phyloP scores from a whole-genome alignment of 306 rosid genomes.

The Crotalaria pallida region DNA sequence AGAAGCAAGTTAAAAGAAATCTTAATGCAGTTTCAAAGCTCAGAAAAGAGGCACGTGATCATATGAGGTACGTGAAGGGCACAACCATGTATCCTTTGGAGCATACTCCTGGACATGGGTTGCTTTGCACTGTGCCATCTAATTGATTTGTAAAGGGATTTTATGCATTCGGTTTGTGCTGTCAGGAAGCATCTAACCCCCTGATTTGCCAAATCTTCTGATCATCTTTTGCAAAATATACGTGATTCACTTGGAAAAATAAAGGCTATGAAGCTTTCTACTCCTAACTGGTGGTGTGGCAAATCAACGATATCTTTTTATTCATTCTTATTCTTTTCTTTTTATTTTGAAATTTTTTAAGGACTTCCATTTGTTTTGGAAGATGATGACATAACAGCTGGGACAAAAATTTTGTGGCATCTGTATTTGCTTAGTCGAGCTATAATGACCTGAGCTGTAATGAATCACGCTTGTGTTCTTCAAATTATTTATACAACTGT shows the following conservation, averaged over 20 bases:
- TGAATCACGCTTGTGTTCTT: background rate
- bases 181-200: conserved; percentile 10
- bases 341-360: background rate
- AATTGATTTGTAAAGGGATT: conserved; percentile 23
- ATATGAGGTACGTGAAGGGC: conserved; percentile 57
- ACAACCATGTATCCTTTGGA: conserved; percentile 86
- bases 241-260: background rate
- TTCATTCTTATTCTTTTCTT: conserved; percentile 11
- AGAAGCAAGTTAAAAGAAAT: conserved; percentile 50
- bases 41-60: conserved; percentile 54
- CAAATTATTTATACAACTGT: background rate
- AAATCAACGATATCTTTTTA: background rate
- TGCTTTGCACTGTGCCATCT: conserved; percentile 69
- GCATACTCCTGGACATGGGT: conserved; percentile 61
- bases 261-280: background rate
- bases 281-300: background rate
- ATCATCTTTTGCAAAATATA: background rate
- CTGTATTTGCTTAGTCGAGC: conserved; percentile 9
- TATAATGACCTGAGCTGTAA: conserved; percentile 19
- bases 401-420: conserved; percentile 19
- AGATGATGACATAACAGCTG: conserved; percentile 13
- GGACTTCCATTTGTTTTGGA: conserved; percentile 7
- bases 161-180: conserved; percentile 6
- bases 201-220: background rate
- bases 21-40: conserved; percentile 34